These are phyloP conservation scores for Catunica adiposa DNA, from an alignment of 2,329 filamentous ascomycete genomes.

Conservation along the genomic window DNA sequence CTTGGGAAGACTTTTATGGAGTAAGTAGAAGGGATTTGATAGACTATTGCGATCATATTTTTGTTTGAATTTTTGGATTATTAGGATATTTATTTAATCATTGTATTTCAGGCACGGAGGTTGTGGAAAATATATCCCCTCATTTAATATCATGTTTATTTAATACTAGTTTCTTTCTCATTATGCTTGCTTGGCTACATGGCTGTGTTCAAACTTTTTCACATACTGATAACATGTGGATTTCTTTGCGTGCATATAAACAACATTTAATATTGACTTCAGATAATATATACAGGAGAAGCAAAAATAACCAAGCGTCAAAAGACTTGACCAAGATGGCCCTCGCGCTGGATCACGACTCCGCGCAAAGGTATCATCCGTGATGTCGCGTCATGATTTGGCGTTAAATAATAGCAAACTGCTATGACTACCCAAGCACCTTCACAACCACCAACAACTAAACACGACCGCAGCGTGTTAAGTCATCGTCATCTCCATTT, in stretches of 20 bases:
- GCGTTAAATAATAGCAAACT: not conserved
- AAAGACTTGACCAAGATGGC: not conserved
- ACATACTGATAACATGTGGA: not conserved
- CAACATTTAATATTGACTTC: conserved; percentile 1
- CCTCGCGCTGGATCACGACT: not conserved
- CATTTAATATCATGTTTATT: not conserved
- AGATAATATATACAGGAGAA: conserved; percentile 1
- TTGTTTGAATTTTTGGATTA: too few species aligned
- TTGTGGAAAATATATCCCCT: too few species aligned
- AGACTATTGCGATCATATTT: too few species aligned
- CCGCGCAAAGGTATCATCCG: not conserved
- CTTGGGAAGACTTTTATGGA: too few species aligned
- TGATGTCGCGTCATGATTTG: not conserved
- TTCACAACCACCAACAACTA: not conserved
- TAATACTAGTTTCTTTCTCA: not conserved
- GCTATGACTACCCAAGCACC: not conserved
- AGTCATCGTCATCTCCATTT: not conserved
- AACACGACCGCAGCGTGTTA: not conserved
- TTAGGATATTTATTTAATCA: too few species aligned
- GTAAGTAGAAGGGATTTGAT: too few species aligned
- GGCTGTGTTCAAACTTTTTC: not conserved
- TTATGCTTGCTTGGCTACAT: not conserved
- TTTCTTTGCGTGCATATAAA: not conserved
- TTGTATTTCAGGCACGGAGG: too few species aligned
- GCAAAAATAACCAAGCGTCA: not conserved